Percentiles rank a stretch among this genome's conserved stretches.
Conservation (phyloP, 257 asterid species). For the Nicotiana benthamiana region DNA sequence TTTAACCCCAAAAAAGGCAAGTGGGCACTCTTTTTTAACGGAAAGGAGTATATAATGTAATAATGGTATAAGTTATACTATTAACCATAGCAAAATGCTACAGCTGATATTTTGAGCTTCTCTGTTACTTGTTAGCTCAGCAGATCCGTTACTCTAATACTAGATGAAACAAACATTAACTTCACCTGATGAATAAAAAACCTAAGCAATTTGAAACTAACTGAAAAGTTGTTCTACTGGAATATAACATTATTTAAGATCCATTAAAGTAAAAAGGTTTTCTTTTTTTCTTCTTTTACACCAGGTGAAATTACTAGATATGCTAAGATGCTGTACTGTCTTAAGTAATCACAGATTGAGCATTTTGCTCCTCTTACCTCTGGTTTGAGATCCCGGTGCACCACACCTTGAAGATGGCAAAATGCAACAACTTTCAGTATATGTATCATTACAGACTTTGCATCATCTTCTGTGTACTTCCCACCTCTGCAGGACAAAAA, state of each 20-base stretch:
- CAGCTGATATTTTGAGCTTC: neutral
- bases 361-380: slow-evolving; percentile 42
- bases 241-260: neutral
- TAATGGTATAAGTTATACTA: neutral
- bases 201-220: slow-evolving; percentile 8
- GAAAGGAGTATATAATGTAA: no score
- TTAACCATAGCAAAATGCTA: neutral
- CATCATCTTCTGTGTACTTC: slow-evolving; percentile 76
- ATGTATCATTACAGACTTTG: slow-evolving; percentile 72
- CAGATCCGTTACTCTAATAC: neutral
- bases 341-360: neutral
- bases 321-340: neutral
- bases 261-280: neutral
- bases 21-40: no score
- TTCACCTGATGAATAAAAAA: neutral
- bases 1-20: no score
- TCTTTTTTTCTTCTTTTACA: neutral
- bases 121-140: neutral
- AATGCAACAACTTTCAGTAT: slow-evolving; percentile 66
- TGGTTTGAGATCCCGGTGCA: slow-evolving; percentile 94
- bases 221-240: neutral
- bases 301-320: neutral
- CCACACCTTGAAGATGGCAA: slow-evolving; percentile 96
- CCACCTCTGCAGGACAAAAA: slow-evolving; percentile 56
- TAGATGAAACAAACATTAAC: neutral